Evolutionary conservation across 169 alveolate genomes (phyloP).

Genomic region (Amoebophrya sp.): DNA sequence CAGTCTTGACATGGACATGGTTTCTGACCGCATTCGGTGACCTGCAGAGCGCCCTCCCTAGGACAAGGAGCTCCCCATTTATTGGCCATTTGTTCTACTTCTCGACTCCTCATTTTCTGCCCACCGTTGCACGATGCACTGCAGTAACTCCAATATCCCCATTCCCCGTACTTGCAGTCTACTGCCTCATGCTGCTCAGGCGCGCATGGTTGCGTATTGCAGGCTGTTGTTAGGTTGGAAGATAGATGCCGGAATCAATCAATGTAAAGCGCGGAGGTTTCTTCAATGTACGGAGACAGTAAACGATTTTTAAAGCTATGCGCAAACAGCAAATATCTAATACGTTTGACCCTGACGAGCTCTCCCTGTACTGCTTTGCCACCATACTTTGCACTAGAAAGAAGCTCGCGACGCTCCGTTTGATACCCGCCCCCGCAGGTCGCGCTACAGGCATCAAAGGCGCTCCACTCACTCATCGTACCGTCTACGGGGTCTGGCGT

Average conservation of each 20-base stretch:
- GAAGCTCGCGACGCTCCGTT: too few relatives aligned
- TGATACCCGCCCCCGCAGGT: constrained; percentile 24
- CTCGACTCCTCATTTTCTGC: not conserved
- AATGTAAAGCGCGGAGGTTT: too few relatives aligned
- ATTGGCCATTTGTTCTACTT: not conserved
- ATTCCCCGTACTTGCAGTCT: not conserved
- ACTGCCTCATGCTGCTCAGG: not conserved
- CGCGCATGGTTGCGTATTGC: too few relatives aligned
- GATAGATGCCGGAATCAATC: too few relatives aligned
- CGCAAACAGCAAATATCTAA: too few relatives aligned
- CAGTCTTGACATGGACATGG: not conserved
- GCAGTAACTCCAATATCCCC: not conserved
- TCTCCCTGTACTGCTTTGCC: too few relatives aligned
- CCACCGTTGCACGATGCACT: not conserved
- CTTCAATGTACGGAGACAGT: too few relatives aligned
- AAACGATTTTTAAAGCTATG: too few relatives aligned
- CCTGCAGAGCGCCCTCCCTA: not conserved
- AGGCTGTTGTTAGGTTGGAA: too few relatives aligned
- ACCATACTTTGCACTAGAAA: too few relatives aligned
- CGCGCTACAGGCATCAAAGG: not conserved
- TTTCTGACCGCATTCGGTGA: not conserved
- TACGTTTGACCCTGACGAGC: too few relatives aligned
- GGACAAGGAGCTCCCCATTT: not conserved
- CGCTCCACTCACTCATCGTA: not conserved
- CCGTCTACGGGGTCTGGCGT: not conserved